A percentile compares a stretch with the other conserved stretches of the same genome.
These are phyloP conservation scores for Ciborinia camelliae DNA, from an alignment of 2,329 filamentous ascomycete species.

Conservation along the genomic window DNA sequence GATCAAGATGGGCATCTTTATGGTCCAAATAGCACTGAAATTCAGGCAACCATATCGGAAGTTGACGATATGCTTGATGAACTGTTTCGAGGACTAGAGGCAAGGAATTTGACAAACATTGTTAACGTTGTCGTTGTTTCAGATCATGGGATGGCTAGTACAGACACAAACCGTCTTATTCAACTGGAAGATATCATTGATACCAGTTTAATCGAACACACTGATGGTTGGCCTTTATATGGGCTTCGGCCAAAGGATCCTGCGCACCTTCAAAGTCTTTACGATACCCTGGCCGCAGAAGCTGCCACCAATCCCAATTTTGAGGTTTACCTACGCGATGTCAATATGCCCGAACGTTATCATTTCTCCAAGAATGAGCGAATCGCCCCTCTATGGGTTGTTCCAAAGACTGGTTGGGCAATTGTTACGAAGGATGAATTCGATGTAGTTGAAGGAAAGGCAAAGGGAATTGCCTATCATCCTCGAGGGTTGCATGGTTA, in stretches of 20 bases:
- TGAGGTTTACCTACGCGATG: conserved; percentile 81
- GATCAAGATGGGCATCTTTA: conserved; percentile 83
- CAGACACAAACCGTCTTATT: conserved; percentile 72
- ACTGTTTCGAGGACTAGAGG: conserved; percentile 71
- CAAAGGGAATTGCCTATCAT: conserved; percentile 65
- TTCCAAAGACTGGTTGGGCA: conserved; percentile 90
- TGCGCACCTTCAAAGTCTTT: conserved; percentile 62
- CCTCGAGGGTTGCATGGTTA: conserved; percentile 90
- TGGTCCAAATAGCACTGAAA: conserved; percentile 93
- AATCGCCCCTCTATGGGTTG: conserved; percentile 92
- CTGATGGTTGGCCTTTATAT: conserved; percentile 91
- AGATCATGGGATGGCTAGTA: conserved; percentile 97
- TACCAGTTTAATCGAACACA: conserved; percentile 70
- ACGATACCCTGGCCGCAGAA: conserved; percentile 57
- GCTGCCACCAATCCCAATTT: conserved; percentile 63
- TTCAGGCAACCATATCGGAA: conserved; percentile 69
- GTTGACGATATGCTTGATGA: conserved; percentile 79
- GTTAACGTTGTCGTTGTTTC: conserved; percentile 96
- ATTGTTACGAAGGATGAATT: conserved; percentile 80
- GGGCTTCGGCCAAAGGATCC: conserved; percentile 77
- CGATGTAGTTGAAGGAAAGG: conserved; percentile 63
- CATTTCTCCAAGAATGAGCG: conserved; percentile 85
- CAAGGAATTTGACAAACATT: conserved; percentile 79
- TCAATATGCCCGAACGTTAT: conserved; percentile 87
- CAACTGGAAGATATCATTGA: conserved; percentile 90